phyloP scores from a whole-genome alignment of 305 asterid species.

The Coffea humblotiana region DNA sequence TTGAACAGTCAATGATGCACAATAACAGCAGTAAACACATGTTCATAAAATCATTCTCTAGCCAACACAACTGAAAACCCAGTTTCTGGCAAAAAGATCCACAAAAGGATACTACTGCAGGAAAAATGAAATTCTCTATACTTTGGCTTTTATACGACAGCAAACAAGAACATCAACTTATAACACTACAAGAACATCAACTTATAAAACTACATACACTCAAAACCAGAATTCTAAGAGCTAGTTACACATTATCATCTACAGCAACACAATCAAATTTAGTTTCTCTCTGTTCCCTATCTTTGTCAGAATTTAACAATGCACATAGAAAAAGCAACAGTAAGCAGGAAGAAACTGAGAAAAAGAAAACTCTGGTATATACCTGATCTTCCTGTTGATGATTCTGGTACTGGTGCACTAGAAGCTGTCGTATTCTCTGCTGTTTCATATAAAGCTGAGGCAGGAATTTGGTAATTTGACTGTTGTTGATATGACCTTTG shows the following conservation, averaged over 20 bases:
- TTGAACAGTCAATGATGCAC: background rate
- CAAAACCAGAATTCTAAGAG: background rate
- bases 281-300: background rate
- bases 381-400: conserved; percentile 53
- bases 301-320: background rate
- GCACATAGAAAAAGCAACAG: background rate
- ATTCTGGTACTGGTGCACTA: conserved; percentile 34
- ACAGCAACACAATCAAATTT: background rate
- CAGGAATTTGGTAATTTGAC: conserved; percentile 64
- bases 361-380: conserved; percentile 1
- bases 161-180: background rate
- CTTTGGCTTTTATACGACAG: background rate
- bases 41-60: too few species aligned
- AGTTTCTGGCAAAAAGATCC: background rate
- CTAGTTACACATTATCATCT: background rate
- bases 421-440: conserved; percentile 46
- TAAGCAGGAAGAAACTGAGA: background rate
- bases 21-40: background rate
- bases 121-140: background rate
- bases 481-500: conserved; percentile 54
- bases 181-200: background rate
- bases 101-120: background rate
- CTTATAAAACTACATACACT: conserved; percentile 1
- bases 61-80: background rate
- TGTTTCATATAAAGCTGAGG: conserved; percentile 75